These are phyloP conservation scores for Ustilago curta DNA, from an alignment of 1,284 basidiomycete genomes.

Conservation along the genomic window DNA sequence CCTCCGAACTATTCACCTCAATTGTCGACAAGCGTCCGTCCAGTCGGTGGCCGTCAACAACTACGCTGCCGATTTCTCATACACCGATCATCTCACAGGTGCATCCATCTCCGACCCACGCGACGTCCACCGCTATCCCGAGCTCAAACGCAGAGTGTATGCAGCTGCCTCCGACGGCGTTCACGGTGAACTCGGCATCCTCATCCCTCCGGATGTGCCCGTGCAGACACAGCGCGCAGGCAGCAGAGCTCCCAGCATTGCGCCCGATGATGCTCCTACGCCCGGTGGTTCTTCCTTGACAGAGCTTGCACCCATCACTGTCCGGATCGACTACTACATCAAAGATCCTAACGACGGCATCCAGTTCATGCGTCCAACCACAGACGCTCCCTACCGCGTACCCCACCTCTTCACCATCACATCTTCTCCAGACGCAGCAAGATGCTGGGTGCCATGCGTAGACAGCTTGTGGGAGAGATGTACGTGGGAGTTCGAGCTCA, in stretches of 20 bases:
- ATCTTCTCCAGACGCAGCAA: conserved; percentile 86
- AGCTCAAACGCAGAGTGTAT: conserved; percentile 91
- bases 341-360: conserved; percentile 85
- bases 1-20: conserved; percentile 82
- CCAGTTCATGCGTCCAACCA: conserved; percentile 83
- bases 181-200: conserved; percentile 92
- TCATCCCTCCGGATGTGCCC: conserved; percentile 78
- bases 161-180: conserved; percentile 88
- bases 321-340: conserved; percentile 83
- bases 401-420: conserved; percentile 91
- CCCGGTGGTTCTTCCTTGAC: conserved; percentile 46
- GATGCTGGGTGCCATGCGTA: conserved; percentile 97
- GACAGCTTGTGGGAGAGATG: conserved; percentile 96
- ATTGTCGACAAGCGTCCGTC: conserved; percentile 85
- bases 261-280: conserved; percentile 38
- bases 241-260: conserved; percentile 34
- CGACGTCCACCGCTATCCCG: conserved; percentile 91
- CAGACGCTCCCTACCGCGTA: conserved; percentile 82
- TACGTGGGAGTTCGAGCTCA: conserved; percentile 98
- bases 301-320: conserved; percentile 81
- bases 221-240: conserved; percentile 32
- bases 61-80: conserved; percentile 76
- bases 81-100: conserved; percentile 80
- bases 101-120: conserved; percentile 75
- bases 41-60: conserved; percentile 77